phyloP scores from a whole-genome alignment of 345 rosid species.

The Arabis alpina region DNA sequence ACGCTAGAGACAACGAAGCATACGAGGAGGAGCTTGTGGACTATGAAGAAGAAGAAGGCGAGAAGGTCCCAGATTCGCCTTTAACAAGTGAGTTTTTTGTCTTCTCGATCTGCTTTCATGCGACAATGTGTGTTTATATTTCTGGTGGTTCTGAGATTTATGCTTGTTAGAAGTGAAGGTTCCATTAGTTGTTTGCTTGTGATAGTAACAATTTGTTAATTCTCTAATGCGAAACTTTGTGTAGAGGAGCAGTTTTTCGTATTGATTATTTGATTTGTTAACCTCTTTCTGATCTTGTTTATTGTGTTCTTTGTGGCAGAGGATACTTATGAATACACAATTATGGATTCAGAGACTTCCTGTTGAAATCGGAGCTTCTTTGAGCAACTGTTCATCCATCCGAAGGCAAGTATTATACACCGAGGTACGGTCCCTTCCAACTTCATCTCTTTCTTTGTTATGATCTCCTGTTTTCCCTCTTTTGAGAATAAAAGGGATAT shows the following conservation, averaged over 20 bases:
- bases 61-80: slow-evolving; percentile 82
- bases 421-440: no score
- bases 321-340: slow-evolving; percentile 98
- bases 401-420: slow-evolving; percentile 60
- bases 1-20: slow-evolving; percentile 88
- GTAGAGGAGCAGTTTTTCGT: not conserved
- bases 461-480: no score
- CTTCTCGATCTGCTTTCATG: not conserved
- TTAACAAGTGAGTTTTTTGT: slow-evolving; percentile 66
- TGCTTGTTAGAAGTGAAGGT: not conserved
- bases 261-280: no score
- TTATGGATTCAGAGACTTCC: slow-evolving; percentile 99
- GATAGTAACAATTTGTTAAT: not conserved
- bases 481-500: no score
- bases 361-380: slow-evolving; percentile 97
- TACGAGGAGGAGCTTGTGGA: slow-evolving; percentile 99
- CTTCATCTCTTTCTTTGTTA: no score
- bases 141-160: not conserved
- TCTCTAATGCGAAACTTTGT: not conserved
- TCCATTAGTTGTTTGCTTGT: not conserved
- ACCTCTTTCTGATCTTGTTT: not conserved
- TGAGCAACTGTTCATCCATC: slow-evolving; percentile 97
- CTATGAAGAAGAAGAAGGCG: slow-evolving; percentile 96
- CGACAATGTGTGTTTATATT: not conserved
- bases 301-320: slow-evolving; percentile 42